These are phyloP conservation scores for Deakozyma indianensis DNA, from an alignment of 805 yeast species.

Conservation along the genomic window DNA sequence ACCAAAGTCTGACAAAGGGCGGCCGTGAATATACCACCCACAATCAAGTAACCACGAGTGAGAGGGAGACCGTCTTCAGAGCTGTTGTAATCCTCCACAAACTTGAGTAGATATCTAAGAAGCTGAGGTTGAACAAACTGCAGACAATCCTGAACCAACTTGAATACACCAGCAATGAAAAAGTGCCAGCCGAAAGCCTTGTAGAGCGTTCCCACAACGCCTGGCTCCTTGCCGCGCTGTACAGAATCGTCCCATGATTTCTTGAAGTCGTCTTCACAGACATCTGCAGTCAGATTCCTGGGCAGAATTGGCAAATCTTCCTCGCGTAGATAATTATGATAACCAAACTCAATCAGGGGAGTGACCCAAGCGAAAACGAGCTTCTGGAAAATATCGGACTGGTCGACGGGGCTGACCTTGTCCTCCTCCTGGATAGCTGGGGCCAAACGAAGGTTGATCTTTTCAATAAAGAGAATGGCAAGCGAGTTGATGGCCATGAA, in stretches of 20 bases:
- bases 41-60: conserved; percentile 47
- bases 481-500: conserved; percentile 27
- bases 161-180: conserved; percentile 55
- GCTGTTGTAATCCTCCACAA: conserved; percentile 33
- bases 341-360: conserved; percentile 65
- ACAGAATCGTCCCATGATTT: conserved; percentile 47
- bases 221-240: conserved; percentile 18
- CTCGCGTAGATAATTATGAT: conserved; percentile 32
- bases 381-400: conserved; percentile 58
- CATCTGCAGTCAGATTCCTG: conserved; percentile 42
- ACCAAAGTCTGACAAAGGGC: conserved; percentile 47
- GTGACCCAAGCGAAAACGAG: conserved; percentile 90
- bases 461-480: conserved; percentile 31
- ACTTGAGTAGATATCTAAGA: conserved; percentile 48
- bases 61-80: conserved; percentile 20
- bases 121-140: conserved; percentile 84
- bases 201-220: conserved; percentile 33
- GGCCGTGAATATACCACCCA: conserved; percentile 46
- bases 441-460: conserved; percentile 20
- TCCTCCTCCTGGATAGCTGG: conserved; percentile 20
- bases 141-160: conserved; percentile 58
- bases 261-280: conserved; percentile 34
- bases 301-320: conserved; percentile 76
- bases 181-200: conserved; percentile 65
- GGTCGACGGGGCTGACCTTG: conserved; percentile 31